Conservation (phyloP, 2,329 filamentous ascomycete species). For the Ilyonectria sp. region DNA sequence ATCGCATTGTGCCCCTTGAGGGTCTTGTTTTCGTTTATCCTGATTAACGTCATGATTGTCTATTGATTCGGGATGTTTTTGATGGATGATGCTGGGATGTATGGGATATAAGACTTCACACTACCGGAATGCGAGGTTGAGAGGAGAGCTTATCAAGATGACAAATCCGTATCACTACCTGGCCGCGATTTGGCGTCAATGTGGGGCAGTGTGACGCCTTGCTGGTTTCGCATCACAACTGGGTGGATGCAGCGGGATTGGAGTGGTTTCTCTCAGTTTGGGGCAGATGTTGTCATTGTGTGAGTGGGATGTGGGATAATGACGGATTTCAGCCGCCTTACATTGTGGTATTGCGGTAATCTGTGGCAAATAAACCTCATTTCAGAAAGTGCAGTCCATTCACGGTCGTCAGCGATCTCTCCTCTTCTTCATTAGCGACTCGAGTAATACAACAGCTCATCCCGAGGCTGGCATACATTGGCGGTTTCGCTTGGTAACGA, state of each 20-base stretch:
- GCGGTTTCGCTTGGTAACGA: too few species aligned
- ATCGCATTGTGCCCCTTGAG: conserved; percentile 66
- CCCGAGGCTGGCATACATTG: too few species aligned
- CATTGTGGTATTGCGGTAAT: background rate
- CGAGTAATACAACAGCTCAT: too few species aligned
- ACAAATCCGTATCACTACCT: conserved; percentile 37
- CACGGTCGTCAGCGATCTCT: too few species aligned
- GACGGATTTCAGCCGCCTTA: background rate
- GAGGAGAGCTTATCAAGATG: conserved; percentile 31
- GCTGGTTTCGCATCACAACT: conserved; percentile 13
- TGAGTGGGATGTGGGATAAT: conserved; percentile 32
- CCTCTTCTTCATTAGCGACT: too few species aligned
- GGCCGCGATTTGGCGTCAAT: conserved; percentile 37
- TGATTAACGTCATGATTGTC: conserved; percentile 39
- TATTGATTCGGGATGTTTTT: background rate
- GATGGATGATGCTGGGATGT: background rate
- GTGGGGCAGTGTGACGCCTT: conserved; percentile 46
- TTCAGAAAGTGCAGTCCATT: background rate
- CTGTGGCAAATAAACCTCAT: background rate
- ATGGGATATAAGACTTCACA: conserved; percentile 21
- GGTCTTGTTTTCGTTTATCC: conserved; percentile 51
- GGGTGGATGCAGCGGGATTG: conserved; percentile 8
- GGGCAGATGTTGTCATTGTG: conserved; percentile 40
- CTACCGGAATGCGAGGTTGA: background rate
- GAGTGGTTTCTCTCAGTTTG: conserved; percentile 23